phyloP scores from a whole-genome alignment of 352 stramenopile species.

The Phytopythium sindhum region DNA sequence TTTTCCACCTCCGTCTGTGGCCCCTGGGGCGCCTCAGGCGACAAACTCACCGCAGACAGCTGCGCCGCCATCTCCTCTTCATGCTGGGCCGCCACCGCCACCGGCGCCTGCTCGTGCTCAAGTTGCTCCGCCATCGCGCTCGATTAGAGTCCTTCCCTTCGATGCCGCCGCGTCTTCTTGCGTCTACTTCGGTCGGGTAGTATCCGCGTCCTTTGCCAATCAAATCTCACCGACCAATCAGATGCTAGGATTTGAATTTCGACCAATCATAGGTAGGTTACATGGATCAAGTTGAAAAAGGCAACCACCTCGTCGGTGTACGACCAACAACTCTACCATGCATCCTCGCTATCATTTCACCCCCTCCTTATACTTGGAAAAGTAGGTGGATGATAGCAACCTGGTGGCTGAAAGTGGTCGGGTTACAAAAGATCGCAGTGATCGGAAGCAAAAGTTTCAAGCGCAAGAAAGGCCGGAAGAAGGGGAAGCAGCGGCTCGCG shows the following conservation, averaged over 20 bases:
- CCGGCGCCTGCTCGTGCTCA: slow-evolving; percentile 21
- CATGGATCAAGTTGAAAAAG: neutral
- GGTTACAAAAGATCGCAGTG: slow-evolving; percentile 34
- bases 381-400: neutral
- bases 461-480: neutral
- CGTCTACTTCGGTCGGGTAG: slow-evolving; percentile 2
- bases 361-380: slow-evolving; percentile 4
- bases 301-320: slow-evolving; percentile 3
- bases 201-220: slow-evolving; percentile 33
- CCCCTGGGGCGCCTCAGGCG: slow-evolving; percentile 2
- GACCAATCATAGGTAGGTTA: slow-evolving; percentile 21
- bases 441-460: slow-evolving; percentile 9
- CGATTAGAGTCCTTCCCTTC: neutral
- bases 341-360: slow-evolving; percentile 14
- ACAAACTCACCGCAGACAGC: slow-evolving; percentile 6
- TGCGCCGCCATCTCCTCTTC: slow-evolving; percentile 13
- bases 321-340: slow-evolving; percentile 15
- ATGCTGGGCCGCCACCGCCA: slow-evolving; percentile 14
- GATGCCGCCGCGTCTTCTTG: neutral
- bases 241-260: slow-evolving; percentile 5
- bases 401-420: neutral
- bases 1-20: slow-evolving; percentile 22
- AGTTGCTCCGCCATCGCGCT: slow-evolving; percentile 10
- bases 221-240: slow-evolving; percentile 18
- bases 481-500: slow-evolving; percentile 8